Conservation (phyloP, 768 basidiomycete species). For the Hericium alpestre region DNA sequence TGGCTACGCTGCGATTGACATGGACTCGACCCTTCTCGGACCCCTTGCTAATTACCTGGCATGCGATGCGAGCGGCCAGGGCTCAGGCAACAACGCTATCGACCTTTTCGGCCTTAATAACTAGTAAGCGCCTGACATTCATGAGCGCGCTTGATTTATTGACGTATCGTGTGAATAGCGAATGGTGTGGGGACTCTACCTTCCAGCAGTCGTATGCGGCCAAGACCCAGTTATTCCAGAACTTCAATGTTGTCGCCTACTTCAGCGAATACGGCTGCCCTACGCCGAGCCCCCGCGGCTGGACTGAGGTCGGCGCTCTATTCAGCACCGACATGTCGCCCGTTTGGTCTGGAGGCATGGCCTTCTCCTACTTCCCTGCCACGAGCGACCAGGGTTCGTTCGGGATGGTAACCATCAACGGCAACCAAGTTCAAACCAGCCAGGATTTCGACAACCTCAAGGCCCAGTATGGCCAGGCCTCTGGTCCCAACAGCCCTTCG, state of each 20-base stretch:
- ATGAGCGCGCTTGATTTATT: not conserved
- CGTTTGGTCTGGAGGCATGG: slow-evolving; percentile 83
- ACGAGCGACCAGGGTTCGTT: slow-evolving; percentile 61
- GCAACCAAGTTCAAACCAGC: slow-evolving; percentile 52
- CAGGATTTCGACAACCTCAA: slow-evolving; percentile 60
- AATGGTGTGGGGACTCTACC: slow-evolving; percentile 70
- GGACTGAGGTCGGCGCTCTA: slow-evolving; percentile 70
- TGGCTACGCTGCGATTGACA: slow-evolving; percentile 82
- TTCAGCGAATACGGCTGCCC: slow-evolving; percentile 85
- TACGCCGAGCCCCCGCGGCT: slow-evolving; percentile 49
- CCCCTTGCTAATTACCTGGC: slow-evolving; percentile 70
- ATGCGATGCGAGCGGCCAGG: slow-evolving; percentile 49
- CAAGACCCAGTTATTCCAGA: slow-evolving; percentile 42
- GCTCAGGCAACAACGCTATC: slow-evolving; percentile 53
- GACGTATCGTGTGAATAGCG: slow-evolving; percentile 31
- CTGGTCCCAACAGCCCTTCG: slow-evolving; percentile 54
- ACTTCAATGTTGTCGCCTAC: slow-evolving; percentile 74
- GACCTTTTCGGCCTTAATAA: slow-evolving; percentile 85
- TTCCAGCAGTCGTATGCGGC: slow-evolving; percentile 47
- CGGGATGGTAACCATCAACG: slow-evolving; percentile 78
- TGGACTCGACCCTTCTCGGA: slow-evolving; percentile 46
- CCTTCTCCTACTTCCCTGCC: slow-evolving; percentile 86
- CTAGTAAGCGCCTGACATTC: slow-evolving; percentile 42
- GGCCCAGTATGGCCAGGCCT: slow-evolving; percentile 46
- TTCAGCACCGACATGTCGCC: slow-evolving; percentile 64